Percentiles rank a stretch among this genome's conserved stretches.
These are phyloP conservation scores for Escallonia rubra DNA, from an alignment of 129 eudicot genomes.

Conservation along the genomic window DNA sequence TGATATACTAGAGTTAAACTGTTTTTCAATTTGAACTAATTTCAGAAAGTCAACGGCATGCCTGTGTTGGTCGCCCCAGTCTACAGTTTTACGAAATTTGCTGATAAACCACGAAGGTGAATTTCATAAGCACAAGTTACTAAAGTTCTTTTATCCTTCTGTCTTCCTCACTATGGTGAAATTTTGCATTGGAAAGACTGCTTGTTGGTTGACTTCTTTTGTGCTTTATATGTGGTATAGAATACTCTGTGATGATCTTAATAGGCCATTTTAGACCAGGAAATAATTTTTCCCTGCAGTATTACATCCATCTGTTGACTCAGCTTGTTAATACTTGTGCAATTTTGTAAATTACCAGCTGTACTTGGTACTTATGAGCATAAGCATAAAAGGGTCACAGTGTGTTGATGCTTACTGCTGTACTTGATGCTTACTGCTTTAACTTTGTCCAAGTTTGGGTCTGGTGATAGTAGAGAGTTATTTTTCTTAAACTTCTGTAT, in stretches of 20 bases:
- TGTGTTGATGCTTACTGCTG: too few species aligned
- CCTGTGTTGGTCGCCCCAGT: conserved; percentile 30
- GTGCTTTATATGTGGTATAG: neutral
- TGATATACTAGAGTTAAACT: neutral
- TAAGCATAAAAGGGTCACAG: too few species aligned
- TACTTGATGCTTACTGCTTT: too few species aligned
- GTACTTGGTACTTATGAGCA: too few species aligned
- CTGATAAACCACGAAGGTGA: conserved; percentile 38
- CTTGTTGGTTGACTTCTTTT: neutral
- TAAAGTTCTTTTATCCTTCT: conserved; percentile 7
- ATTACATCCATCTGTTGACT: too few species aligned
- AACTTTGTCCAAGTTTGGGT: too few species aligned
- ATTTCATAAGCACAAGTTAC: conserved; percentile 6
- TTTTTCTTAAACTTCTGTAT: too few species aligned
- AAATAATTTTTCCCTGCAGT: too few species aligned
- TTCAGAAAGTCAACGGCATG: conserved; percentile 30
- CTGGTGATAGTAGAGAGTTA: too few species aligned
- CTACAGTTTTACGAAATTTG: conserved; percentile 31
- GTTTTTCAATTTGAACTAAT: neutral
- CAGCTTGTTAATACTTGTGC: too few species aligned
- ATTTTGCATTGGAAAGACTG: neutral
- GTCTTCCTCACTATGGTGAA: neutral
- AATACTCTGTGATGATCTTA: neutral
- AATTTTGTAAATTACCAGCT: too few species aligned
- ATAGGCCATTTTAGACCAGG: neutral